Conservation (phyloP, 331 rosid genomes). For the Erythrophleum ivorense region DNA sequence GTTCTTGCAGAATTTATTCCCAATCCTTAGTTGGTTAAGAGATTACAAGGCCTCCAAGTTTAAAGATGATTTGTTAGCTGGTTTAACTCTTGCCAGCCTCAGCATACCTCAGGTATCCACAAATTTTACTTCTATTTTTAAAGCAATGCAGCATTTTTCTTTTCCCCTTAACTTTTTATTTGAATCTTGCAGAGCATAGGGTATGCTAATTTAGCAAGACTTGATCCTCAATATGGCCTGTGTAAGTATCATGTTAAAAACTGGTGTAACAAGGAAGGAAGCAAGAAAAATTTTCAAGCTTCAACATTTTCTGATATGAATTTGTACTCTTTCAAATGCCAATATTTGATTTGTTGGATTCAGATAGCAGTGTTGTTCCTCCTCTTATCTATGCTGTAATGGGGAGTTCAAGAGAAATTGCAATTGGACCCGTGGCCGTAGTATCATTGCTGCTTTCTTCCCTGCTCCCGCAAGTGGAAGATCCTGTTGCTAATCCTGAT, state of each 20-base stretch:
- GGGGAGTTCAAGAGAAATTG: constrained; percentile 87
- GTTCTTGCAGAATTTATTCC: constrained; percentile 56
- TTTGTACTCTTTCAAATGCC: background rate
- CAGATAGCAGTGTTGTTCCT: constrained; percentile 71
- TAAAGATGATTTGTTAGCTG: constrained; percentile 76
- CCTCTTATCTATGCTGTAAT: constrained; percentile 79
- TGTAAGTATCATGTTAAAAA: constrained; percentile 53
- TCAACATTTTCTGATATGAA: constrained; percentile 4
- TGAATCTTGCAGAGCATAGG: constrained; percentile 82
- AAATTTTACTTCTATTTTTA: background rate
- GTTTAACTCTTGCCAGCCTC: constrained; percentile 89
- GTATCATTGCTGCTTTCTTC: constrained; percentile 71
- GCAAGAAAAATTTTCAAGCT: background rate
- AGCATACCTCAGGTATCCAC: constrained; percentile 89
- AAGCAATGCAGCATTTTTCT: background rate
- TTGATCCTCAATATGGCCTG: constrained; percentile 80
- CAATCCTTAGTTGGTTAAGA: constrained; percentile 72
- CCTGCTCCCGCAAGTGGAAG: constrained; percentile 51
- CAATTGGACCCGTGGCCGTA: constrained; percentile 85
- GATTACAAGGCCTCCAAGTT: constrained; percentile 65
- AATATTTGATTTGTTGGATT: constrained; percentile 19
- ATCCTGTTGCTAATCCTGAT: constrained; percentile 59
- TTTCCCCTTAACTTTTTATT: background rate
- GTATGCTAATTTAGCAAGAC: constrained; percentile 73
- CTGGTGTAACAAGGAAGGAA: background rate